Conservation (phyloP, 2,329 filamentous ascomycete genomes). For the Pezicula carpinea region DNA sequence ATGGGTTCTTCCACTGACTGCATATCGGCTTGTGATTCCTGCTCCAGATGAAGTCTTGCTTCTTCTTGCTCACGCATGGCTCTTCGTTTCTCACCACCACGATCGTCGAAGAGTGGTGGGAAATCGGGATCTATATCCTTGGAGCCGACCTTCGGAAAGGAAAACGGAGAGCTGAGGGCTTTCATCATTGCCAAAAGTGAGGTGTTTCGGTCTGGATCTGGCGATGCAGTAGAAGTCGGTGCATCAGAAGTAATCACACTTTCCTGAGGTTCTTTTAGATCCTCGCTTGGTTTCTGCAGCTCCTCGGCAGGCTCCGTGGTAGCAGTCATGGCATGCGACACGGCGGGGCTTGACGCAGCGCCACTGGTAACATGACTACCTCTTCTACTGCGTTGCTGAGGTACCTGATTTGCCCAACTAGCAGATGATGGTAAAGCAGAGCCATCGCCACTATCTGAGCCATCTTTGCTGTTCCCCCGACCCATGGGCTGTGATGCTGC, state of each 20-base stretch:
- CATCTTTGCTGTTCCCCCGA: conserved; percentile 74
- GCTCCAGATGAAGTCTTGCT: conserved; percentile 45
- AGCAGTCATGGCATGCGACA: conserved; percentile 53
- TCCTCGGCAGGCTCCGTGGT: conserved; percentile 47
- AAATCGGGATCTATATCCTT: conserved; percentile 39
- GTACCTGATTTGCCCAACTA: conserved; percentile 79
- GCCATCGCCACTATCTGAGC: conserved; percentile 68
- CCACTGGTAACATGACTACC: conserved; percentile 79
- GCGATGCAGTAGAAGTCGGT: conserved; percentile 8
- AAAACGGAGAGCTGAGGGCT: conserved; percentile 42
- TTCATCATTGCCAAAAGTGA: conserved; percentile 37
- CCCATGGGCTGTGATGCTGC: conserved; percentile 60
- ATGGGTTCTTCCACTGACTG: conserved; percentile 41
- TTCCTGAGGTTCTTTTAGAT: conserved; percentile 7
- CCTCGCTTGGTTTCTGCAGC: conserved; percentile 17
- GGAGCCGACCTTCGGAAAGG: conserved; percentile 34
- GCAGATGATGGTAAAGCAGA: conserved; percentile 91
- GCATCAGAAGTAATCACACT: conserved; percentile 4
- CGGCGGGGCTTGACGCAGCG: conserved; percentile 76
- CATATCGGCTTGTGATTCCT: conserved; percentile 47
- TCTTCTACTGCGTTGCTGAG: conserved; percentile 58
- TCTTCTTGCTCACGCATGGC: conserved; percentile 70
- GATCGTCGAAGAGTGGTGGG: conserved; percentile 77
- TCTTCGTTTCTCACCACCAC: conserved; percentile 76
- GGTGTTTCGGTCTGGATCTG: conserved; percentile 16